phyloP scores from a whole-genome alignment of 768 basidiomycete genomes.

The Pleurotus pulmonarius region DNA sequence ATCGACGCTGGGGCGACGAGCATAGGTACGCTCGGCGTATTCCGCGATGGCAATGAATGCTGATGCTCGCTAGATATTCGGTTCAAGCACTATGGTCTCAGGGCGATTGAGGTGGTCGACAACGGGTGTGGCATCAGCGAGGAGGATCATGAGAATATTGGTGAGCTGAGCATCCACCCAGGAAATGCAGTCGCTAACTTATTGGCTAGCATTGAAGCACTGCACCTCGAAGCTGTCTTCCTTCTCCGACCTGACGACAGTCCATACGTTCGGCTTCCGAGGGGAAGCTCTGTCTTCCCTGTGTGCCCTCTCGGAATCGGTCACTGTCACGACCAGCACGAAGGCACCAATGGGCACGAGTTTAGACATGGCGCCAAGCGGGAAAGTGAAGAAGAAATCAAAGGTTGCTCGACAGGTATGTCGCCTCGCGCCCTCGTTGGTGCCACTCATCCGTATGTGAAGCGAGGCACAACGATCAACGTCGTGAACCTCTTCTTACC shows the following conservation, averaged over 20 bases:
- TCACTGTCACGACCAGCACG: constrained; percentile 75
- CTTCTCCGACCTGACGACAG: constrained; percentile 66
- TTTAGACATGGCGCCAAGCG: constrained; percentile 69
- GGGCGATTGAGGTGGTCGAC: constrained; percentile 83
- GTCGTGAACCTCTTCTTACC: constrained; percentile 72
- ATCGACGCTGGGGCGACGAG: constrained; percentile 87
- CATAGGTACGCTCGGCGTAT: constrained; percentile 54
- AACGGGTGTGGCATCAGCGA: constrained; percentile 86
- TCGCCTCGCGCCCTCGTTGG: constrained; percentile 1
- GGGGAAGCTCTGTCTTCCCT: constrained; percentile 95
- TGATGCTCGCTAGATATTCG: constrained; percentile 62
- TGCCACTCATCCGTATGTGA: constrained; percentile 5
- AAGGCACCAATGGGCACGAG: constrained; percentile 74
- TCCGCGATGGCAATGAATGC: not conserved
- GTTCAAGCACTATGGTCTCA: constrained; percentile 84
- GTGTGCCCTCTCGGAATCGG: constrained; percentile 73
- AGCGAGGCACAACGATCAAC: constrained; percentile 86
- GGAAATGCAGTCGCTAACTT: not conserved
- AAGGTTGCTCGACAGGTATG: constrained; percentile 78
- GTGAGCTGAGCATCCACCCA: constrained; percentile 35
- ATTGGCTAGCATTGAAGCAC: constrained; percentile 72
- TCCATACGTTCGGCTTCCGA: constrained; percentile 89
- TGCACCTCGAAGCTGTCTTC: constrained; percentile 88
- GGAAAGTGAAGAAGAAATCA: constrained; percentile 51
- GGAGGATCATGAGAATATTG: constrained; percentile 73